phyloP scores from a whole-genome alignment of 2,329 filamentous ascomycete species.

The Paecilomyces dactylethromorphus region DNA sequence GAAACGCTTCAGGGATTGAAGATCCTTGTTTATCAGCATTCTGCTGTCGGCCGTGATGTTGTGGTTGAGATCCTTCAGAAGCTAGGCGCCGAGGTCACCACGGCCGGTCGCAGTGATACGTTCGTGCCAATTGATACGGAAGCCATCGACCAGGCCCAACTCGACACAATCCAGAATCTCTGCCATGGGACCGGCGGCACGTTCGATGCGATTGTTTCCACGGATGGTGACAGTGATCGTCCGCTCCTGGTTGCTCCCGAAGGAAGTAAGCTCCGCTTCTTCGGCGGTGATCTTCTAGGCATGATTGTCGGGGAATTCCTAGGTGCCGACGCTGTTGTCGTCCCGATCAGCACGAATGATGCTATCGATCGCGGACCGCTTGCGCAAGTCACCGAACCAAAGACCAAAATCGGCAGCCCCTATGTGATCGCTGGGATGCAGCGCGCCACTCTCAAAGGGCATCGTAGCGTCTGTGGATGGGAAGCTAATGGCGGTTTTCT shows the following conservation, averaged over 20 bases:
- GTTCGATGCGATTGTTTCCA: conserved; percentile 25
- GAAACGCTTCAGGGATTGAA: conserved; percentile 20
- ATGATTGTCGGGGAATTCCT: conserved; percentile 27
- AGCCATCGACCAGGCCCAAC: conserved; percentile 25
- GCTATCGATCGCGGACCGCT: conserved; percentile 25
- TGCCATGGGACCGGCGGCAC: conserved; percentile 14
- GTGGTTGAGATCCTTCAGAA: conserved; percentile 21
- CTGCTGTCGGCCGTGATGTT: conserved; percentile 27
- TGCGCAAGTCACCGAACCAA: conserved; percentile 18
- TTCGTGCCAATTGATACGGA: conserved; percentile 30
- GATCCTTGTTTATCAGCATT: conserved; percentile 26
- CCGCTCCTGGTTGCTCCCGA: conserved; percentile 23
- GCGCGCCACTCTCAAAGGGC: conserved; percentile 19
- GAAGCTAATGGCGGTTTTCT: conserved; percentile 30
- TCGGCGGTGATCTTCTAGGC: conserved; percentile 24
- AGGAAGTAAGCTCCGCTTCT: conserved; percentile 21
- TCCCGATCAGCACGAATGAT: conserved; percentile 27
- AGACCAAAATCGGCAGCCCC: conserved; percentile 28
- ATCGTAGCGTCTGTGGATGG: conserved; percentile 23
- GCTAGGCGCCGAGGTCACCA: conserved; percentile 21
- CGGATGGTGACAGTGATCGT: conserved; percentile 28
- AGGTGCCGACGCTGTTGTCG: conserved; percentile 21
- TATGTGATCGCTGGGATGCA: conserved; percentile 29
- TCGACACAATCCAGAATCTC: conserved; percentile 21
- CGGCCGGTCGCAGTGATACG: conserved; percentile 25